phyloP scores from a whole-genome alignment of 2,329 filamentous ascomycete species.

The Knufia fluminis region DNA sequence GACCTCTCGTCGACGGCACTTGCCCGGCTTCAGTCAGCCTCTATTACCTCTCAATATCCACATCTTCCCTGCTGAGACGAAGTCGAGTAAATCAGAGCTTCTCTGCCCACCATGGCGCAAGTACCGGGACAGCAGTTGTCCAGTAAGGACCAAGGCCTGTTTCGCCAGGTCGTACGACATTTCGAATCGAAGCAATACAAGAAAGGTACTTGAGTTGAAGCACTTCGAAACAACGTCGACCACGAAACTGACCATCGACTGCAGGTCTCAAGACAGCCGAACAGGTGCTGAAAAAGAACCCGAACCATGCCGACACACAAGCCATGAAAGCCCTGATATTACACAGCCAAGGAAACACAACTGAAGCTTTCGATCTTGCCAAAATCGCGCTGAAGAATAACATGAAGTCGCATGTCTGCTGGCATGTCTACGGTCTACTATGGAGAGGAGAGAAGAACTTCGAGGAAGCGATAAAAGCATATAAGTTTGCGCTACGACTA shows the following conservation, averaged over 20 bases:
- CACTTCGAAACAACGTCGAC: neutral
- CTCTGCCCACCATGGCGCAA: slow-evolving; percentile 19
- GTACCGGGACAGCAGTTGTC: slow-evolving; percentile 33
- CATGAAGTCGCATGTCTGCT: slow-evolving; percentile 99
- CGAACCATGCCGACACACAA: slow-evolving; percentile 94
- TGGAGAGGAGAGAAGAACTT: slow-evolving; percentile 95
- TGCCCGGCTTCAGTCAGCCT: neutral
- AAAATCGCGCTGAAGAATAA: slow-evolving; percentile 89
- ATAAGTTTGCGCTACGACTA: slow-evolving; percentile 86
- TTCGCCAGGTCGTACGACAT: slow-evolving; percentile 85
- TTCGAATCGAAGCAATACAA: slow-evolving; percentile 99
- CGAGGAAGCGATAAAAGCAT: slow-evolving; percentile 97
- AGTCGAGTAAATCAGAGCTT: neutral
- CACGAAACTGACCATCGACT: slow-evolving; percentile 11
- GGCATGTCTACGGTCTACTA: slow-evolving; percentile 95
- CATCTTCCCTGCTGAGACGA: neutral
- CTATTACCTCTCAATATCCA: neutral
- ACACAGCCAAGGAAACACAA: slow-evolving; percentile 81
- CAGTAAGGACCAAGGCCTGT: slow-evolving; percentile 87
- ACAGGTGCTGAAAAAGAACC: slow-evolving; percentile 88
- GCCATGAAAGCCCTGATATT: slow-evolving; percentile 98
- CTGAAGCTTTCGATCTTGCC: slow-evolving; percentile 87
- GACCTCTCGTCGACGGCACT: neutral
- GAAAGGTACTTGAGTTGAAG: slow-evolving; percentile 27
- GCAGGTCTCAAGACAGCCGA: slow-evolving; percentile 86